phyloP scores from a whole-genome alignment of 129 eudicot genomes.

The Flaveria trinervia region DNA sequence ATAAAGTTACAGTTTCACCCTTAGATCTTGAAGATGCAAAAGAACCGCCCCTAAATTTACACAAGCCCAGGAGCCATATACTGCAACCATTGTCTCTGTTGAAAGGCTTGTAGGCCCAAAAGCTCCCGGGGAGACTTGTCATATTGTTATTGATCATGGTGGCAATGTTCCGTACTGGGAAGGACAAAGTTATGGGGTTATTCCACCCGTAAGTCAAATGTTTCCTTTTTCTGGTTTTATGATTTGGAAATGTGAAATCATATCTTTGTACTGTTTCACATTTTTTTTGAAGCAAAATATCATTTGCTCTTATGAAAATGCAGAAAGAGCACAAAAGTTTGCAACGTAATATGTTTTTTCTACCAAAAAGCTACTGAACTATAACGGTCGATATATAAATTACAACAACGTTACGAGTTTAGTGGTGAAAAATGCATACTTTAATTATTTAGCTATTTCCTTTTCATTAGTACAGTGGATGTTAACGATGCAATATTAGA shows the following conservation, averaged over 20 bases:
- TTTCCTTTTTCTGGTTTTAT: not conserved
- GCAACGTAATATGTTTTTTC: not conserved
- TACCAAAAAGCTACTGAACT: not conserved
- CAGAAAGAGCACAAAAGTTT: not conserved
- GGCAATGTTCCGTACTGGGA: slow-evolving; percentile 99
- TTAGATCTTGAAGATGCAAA: slow-evolving; percentile 71
- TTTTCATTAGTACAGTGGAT: too few species aligned
- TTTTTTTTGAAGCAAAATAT: not conserved
- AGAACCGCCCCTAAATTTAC: slow-evolving; percentile 78
- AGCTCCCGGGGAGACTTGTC: slow-evolving; percentile 99
- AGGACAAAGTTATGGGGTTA: slow-evolving; percentile 95
- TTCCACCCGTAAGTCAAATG: slow-evolving; percentile 79
- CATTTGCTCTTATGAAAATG: not conserved
- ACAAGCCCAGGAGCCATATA: slow-evolving; percentile 91
- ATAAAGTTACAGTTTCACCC: slow-evolving; percentile 77
- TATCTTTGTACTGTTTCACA: not conserved
- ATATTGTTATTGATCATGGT: slow-evolving; percentile 88
- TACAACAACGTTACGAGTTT: not conserved
- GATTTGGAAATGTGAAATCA: not conserved
- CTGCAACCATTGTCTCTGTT: slow-evolving; percentile 89
- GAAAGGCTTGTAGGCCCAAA: slow-evolving; percentile 88
- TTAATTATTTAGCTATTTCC: too few species aligned
- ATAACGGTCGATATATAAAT: not conserved
- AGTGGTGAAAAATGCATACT: not conserved
- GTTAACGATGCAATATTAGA: too few species aligned